Evolutionary conservation across 2,329 filamentous ascomycete species (phyloP), one percentile per base, ranked within the genome.

Genomic region (Aspergillus piperis): DNA sequence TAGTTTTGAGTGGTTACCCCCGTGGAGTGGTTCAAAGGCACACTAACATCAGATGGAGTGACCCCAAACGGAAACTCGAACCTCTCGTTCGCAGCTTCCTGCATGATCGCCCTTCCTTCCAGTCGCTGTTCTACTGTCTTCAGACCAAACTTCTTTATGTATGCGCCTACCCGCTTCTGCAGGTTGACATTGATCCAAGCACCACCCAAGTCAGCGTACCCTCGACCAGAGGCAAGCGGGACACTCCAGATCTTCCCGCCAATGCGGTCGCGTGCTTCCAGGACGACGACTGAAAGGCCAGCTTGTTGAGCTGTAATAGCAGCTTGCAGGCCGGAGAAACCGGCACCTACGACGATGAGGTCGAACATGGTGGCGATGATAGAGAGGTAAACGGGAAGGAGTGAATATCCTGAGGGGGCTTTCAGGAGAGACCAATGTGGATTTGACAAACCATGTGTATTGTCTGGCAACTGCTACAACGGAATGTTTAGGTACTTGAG

Each of bases 151-250:
- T 66, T 60, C 58, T 72, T 56, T 0, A 68, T 68, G 48, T 71
- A 66, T 2, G 60, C 54, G 64, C 68, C 75, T 32, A 76, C 69
- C 19, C 63, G 64, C 8, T 59, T 65, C 48, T 74, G 75, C n/a
- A 63, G 0, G 74, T 74, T 79, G 56, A 86, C 81, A 62, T 88
- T 87, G 63, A 87, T 81, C 85, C 85, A 87, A 0, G 83, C 83
- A 0, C 83, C 85, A 2, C 85, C 85, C 0, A 86, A 66, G 17
- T 87, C 85, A 7, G 81, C 75, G 0, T 61, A 0, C 70, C 25
- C 69, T 32, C 44, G 11, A 51, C 61, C 36, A 38, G 54, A 17
- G 39, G 58, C 76, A 74, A 17, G 66, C 62, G 1, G n/a, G 8
- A 30, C 54, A 76, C 62, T 72, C 70, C 71, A 78, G 0, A 71